phyloP scores from a whole-genome alignment of 345 rosid genomes.

The Eucalyptus viminalis region DNA sequence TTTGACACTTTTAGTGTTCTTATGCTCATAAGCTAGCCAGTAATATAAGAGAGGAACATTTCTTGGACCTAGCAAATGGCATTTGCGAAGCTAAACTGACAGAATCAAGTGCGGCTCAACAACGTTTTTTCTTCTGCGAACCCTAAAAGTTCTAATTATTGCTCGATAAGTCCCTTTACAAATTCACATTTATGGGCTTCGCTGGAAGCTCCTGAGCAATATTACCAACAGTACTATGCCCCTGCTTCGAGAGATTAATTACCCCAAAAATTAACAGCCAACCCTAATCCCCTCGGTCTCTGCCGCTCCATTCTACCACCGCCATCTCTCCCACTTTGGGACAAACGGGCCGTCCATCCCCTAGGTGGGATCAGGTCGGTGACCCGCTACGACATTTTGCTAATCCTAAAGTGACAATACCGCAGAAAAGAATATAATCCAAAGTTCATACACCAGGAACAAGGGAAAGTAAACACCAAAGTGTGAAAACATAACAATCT shows the following conservation, averaged over 20 bases:
- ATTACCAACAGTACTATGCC: background rate
- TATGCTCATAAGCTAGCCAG: background rate
- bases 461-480: background rate
- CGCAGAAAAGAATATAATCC: no score
- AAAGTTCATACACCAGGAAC: no score
- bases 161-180: background rate
- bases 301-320: no score
- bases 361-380: no score
- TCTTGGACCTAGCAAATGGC: background rate
- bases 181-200: background rate
- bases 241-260: background rate
- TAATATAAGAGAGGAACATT: background rate
- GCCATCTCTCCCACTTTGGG: no score
- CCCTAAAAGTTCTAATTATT: background rate
- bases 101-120: background rate
- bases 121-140: background rate
- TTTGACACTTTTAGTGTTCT: no score
- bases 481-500: background rate
- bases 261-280: no score
- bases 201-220: background rate
- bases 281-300: no score
- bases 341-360: no score
- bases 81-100: background rate
- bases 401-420: no score
- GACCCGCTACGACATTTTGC: no score